Evolutionary conservation across 768 basidiomycete genomes (phyloP).

Genomic region (Collybia sordida): DNA sequence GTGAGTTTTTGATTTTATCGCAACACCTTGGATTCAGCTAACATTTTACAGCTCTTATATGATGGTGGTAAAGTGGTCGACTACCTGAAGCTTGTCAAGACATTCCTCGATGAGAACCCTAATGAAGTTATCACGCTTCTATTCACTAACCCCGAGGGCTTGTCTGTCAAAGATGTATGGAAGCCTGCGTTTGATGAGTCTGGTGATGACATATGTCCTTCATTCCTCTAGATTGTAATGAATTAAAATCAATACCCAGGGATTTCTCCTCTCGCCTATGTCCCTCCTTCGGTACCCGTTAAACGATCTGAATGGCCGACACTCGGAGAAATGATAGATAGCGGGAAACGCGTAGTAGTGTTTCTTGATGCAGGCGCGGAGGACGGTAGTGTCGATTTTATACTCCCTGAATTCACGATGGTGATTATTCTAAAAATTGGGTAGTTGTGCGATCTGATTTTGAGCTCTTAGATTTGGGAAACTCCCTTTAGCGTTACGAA

Average conservation of each 20-base stretch:
- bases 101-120: constrained; percentile 58
- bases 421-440: constrained; percentile 21
- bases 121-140: constrained; percentile 66
- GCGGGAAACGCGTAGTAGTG: constrained; percentile 56
- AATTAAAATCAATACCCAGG: constrained; percentile 20
- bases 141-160: constrained; percentile 65
- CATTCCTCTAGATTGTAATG: neutral
- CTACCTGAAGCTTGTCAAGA: constrained; percentile 53
- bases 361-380: constrained; percentile 57
- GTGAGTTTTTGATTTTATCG: constrained; percentile 19
- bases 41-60: constrained; percentile 38
- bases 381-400: constrained; percentile 41
- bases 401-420: constrained; percentile 59
- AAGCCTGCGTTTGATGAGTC: constrained; percentile 51
- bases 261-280: constrained; percentile 45
- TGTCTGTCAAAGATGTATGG: constrained; percentile 48
- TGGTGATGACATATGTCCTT: constrained; percentile 24
- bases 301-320: constrained; percentile 59
- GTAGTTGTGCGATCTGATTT: no score
- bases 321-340: constrained; percentile 59
- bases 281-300: constrained; percentile 47
- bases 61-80: constrained; percentile 50
- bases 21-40: neutral
- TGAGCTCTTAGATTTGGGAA: constrained; percentile 50
- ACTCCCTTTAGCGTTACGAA: constrained; percentile 53